Evolutionary conservation across 2,329 filamentous ascomycete genomes (phyloP).

Genomic region (Epicoccum sorghinum): DNA sequence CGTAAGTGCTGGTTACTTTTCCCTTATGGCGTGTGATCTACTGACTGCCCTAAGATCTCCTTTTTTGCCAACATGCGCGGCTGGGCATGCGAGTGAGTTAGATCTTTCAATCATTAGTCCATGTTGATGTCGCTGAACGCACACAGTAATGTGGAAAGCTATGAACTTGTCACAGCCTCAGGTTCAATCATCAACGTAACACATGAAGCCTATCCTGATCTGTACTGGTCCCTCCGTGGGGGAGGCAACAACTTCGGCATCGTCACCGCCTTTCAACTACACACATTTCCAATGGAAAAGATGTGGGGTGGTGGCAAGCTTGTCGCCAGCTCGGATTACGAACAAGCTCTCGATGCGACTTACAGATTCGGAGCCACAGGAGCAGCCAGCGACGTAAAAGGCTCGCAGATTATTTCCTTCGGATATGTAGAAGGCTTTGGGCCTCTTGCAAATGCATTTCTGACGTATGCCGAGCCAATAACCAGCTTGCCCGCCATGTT

Average conservation of each 20-base stretch:
- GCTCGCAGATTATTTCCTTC: background rate
- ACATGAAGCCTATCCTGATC: conserved; percentile 38
- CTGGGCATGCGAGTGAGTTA: background rate
- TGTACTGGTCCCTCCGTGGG: conserved; percentile 46
- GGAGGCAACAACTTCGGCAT: conserved; percentile 43
- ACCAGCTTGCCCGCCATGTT: background rate
- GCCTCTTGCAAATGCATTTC: background rate
- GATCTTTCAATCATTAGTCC: too few species aligned
- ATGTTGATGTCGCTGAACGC: too few species aligned
- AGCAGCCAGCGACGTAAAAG: background rate
- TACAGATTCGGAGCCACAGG: background rate
- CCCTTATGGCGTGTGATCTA: too few species aligned
- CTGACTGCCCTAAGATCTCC: too few species aligned
- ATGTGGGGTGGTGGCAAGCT: conserved; percentile 27
- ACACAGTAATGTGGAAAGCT: conserved; percentile 39
- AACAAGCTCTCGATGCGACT: background rate
- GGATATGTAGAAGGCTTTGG: too few species aligned
- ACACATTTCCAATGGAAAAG: conserved; percentile 21
- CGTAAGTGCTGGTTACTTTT: too few species aligned
- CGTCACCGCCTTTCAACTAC: conserved; percentile 29
- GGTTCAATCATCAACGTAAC: conserved; percentile 28
- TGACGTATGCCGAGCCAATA: background rate
- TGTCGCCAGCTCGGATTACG: background rate
- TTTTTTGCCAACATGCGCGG: background rate
- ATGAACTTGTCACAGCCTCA: conserved; percentile 35